A percentile compares a stretch with the other conserved stretches of the same genome.
Evolutionary conservation across 176 grass and related monocot genomes (phyloP).

Genomic region (Musa itinerans): DNA sequence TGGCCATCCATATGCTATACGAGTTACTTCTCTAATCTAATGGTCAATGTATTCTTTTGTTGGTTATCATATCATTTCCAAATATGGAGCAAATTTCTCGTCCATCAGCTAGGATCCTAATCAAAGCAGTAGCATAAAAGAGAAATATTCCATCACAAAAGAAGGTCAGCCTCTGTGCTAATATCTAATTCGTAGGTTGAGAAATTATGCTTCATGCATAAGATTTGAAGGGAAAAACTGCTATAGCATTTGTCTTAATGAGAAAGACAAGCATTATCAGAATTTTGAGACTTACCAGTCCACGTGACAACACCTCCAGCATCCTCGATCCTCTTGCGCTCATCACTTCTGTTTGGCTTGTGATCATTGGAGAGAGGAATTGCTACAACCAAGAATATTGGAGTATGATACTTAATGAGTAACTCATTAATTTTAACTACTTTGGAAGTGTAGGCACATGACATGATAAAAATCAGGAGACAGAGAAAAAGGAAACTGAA

Average conservation of each 20-base stretch:
- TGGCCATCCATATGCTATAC: too few relatives aligned
- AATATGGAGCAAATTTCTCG: too few relatives aligned
- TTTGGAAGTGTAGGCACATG: too few relatives aligned
- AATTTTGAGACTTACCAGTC: neutral
- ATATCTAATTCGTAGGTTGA: neutral
- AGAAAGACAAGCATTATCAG: neutral
- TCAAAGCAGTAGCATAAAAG: neutral
- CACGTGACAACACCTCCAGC: neutral
- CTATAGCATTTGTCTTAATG: neutral
- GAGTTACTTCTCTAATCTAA: too few relatives aligned
- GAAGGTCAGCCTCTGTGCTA: neutral
- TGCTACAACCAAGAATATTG: slow-evolving; percentile 10
- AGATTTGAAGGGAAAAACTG: neutral
- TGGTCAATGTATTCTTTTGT: too few relatives aligned
- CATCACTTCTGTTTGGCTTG: neutral
- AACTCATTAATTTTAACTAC: neutral
- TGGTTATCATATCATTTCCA: too few relatives aligned
- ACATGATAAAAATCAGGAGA: too few relatives aligned
- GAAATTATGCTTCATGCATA: neutral
- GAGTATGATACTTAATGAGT: slow-evolving; percentile 12
- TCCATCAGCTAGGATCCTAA: neutral
- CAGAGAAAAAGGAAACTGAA: too few relatives aligned
- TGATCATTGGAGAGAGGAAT: neutral
- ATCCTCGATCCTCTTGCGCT: neutral
- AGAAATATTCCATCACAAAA: neutral